Conservation (phyloP, 2,329 filamentous ascomycete genomes). For the Chaetomium sp. region DNA sequence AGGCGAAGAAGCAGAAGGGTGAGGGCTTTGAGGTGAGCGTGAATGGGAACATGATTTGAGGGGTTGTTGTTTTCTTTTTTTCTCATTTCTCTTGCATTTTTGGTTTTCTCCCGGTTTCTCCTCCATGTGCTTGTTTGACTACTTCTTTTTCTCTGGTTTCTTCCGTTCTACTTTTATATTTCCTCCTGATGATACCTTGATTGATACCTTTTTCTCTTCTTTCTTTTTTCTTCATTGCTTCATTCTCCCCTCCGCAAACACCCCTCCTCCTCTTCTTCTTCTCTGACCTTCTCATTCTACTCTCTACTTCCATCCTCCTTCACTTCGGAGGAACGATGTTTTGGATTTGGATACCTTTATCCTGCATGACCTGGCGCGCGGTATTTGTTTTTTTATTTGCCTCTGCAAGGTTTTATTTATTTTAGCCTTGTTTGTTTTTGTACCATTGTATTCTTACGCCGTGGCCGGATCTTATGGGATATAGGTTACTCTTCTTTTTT, state of each 20-base stretch:
- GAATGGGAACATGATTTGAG: constrained; percentile 68
- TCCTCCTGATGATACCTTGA: constrained; percentile 14
- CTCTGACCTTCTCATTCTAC: too few relatives aligned
- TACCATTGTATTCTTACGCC: neutral
- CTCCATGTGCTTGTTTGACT: neutral
- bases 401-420: too few relatives aligned
- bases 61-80: neutral
- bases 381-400: neutral
- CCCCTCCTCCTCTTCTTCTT: too few relatives aligned
- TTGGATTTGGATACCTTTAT: neutral
- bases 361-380: constrained; percentile 12
- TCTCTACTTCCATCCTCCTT: too few relatives aligned
- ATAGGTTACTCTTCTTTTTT: neutral
- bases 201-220: constrained; percentile 18
- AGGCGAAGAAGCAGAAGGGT: constrained; percentile 76
- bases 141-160: constrained; percentile 13
- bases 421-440: too few relatives aligned
- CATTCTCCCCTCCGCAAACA: too few relatives aligned
- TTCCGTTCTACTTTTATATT: constrained; percentile 4
- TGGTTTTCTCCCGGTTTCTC: neutral
- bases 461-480: neutral
- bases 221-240: constrained; percentile 18
- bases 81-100: neutral
- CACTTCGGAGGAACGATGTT: neutral
- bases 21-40: constrained; percentile 77